Conservation (phyloP, 2,329 filamentous ascomycete species). For the Fusarium sp. region DNA sequence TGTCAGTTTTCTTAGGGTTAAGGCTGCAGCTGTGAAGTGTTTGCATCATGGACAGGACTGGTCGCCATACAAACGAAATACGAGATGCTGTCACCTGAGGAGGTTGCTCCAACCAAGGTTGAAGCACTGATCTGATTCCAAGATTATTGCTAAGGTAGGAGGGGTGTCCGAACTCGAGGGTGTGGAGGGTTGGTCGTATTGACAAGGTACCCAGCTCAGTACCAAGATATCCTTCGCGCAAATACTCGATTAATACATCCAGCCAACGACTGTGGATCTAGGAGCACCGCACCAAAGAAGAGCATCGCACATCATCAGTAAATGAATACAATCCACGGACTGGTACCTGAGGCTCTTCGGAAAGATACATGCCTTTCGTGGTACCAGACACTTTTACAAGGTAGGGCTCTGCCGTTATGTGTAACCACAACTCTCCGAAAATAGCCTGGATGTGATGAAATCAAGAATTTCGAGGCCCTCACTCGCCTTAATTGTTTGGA, state of each 20-base stretch:
- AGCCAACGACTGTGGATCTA: neutral
- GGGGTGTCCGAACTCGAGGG: neutral
- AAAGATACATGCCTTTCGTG: neutral
- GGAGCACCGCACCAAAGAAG: neutral
- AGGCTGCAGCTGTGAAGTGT: neutral
- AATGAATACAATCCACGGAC: neutral
- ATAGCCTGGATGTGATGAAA: neutral
- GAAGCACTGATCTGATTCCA: neutral
- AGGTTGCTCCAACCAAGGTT: neutral
- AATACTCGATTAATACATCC: neutral
- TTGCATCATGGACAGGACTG: neutral
- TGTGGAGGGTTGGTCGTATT: neutral
- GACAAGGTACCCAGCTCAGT: neutral
- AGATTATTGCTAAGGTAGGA: neutral
- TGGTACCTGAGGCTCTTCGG: neutral
- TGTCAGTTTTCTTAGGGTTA: neutral
- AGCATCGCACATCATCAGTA: neutral
- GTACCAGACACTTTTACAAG: neutral
- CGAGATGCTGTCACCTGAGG: neutral
- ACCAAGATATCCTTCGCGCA: neutral
- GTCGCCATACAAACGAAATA: neutral
- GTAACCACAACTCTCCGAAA: neutral
- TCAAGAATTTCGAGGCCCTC: neutral
- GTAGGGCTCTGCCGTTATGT: neutral
- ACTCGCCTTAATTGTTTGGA: neutral